Percentiles rank a stretch among this genome's conserved stretches.
Evolutionary conservation across 2,329 filamentous ascomycete genomes (phyloP).

Genomic region (Coniella lustricola): DNA sequence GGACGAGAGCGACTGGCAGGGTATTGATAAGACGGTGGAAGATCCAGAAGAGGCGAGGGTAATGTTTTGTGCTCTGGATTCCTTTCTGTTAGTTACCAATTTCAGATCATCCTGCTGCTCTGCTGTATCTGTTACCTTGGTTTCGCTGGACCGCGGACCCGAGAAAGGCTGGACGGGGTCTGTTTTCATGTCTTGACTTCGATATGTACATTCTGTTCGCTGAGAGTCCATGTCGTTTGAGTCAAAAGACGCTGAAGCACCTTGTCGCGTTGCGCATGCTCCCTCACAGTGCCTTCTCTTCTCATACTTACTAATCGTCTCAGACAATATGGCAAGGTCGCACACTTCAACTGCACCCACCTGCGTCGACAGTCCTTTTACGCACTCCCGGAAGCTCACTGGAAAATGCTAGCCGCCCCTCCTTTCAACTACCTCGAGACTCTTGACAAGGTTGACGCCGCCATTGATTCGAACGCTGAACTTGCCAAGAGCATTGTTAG

Average conservation of each 20-base stretch:
- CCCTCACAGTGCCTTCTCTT: not conserved
- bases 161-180: too few species aligned
- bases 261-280: not conserved
- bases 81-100: constrained; percentile 65
- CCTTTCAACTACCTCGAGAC: constrained; percentile 80
- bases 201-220: not conserved
- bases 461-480: constrained; percentile 82
- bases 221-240: not conserved
- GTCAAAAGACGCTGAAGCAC: not conserved
- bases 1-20: constrained; percentile 45
- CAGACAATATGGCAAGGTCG: constrained; percentile 77
- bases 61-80: constrained; percentile 77
- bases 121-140: not conserved
- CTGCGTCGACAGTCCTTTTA: constrained; percentile 89
- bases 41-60: constrained; percentile 78
- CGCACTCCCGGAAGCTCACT: constrained; percentile 75
- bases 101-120: not conserved
- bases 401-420: constrained; percentile 70
- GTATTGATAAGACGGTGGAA: constrained; percentile 56
- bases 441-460: constrained; percentile 71
- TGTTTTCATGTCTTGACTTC: not conserved
- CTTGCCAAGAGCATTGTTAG: constrained; percentile 72
- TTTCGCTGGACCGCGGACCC: too few species aligned
- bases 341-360: constrained; percentile 88
- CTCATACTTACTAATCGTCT: constrained; percentile 9